These are phyloP conservation scores for Anisogramma anomala DNA, from an alignment of 2,329 filamentous ascomycete genomes.

Conservation along the genomic window DNA sequence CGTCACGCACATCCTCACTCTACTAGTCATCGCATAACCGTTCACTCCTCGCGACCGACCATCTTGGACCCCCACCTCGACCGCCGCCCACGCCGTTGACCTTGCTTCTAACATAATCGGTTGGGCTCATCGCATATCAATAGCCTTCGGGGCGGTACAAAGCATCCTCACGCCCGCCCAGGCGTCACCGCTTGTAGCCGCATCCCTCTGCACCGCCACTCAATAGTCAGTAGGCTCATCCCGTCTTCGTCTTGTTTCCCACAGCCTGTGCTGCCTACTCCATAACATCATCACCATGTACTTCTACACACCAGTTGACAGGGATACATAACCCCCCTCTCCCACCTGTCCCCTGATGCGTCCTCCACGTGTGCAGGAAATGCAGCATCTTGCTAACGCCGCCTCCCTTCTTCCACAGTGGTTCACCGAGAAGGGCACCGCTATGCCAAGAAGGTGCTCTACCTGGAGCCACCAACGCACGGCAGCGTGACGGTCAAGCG, in stretches of 20 bases:
- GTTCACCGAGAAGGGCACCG: conserved; percentile 14
- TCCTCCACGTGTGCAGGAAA: background rate
- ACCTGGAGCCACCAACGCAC: conserved; percentile 29
- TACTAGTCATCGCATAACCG: too few species aligned
- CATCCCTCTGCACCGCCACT: too few species aligned
- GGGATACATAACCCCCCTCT: conserved; percentile 5
- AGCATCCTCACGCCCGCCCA: too few species aligned
- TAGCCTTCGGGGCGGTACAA: too few species aligned
- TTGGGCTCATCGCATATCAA: too few species aligned
- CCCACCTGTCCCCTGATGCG: background rate
- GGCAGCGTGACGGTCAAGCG: conserved; percentile 27
- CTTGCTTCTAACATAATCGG: too few species aligned
- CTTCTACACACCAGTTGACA: conserved; percentile 10
- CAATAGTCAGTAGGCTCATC: conserved; percentile 9
- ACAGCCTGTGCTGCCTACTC: background rate
- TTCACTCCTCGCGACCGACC: too few species aligned
- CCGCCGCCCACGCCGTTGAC: too few species aligned
- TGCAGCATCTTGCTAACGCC: background rate
- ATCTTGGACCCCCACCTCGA: too few species aligned
- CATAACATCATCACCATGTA: conserved; percentile 7
- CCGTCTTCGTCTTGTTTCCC: background rate
- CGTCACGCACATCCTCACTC: too few species aligned
- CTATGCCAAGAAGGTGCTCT: conserved; percentile 30
- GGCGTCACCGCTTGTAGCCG: too few species aligned
- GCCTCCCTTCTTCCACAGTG: background rate